These are phyloP conservation scores for Rhodotorula diobovata DNA, from an alignment of 768 basidiomycete genomes.

Conservation along the genomic window DNA sequence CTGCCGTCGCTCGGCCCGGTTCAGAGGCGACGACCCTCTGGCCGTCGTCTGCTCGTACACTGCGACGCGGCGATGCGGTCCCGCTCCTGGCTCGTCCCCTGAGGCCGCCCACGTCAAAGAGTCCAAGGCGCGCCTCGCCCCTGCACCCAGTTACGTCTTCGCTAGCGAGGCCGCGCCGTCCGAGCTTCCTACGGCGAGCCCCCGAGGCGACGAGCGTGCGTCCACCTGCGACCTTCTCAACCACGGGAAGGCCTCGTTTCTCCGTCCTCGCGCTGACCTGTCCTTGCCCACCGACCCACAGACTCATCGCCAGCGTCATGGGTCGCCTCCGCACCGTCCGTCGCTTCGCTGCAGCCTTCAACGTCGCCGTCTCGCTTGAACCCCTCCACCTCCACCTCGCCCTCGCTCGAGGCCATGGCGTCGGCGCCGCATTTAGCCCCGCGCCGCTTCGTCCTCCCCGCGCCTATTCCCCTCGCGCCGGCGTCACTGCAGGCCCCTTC, in stretches of 20 bases:
- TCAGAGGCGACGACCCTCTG: slow-evolving; percentile 11
- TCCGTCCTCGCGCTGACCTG: not conserved
- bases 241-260: not conserved
- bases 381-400: not conserved
- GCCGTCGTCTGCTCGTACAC: slow-evolving; percentile 11
- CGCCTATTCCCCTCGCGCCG: not conserved
- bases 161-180: not conserved
- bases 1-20: slow-evolving; percentile 11
- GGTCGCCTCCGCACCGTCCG: not conserved
- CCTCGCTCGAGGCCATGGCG: not conserved
- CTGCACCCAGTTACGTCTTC: not conserved
- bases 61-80: not conserved
- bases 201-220: not conserved
- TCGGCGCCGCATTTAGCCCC: not conserved
- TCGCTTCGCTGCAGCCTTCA: not conserved
- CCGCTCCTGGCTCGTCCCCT: not conserved
- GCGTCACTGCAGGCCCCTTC: not conserved
- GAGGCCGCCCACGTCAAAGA: not conserved
- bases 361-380: not conserved
- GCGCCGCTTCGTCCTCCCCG: not conserved
- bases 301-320: no score
- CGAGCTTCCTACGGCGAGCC: not conserved
- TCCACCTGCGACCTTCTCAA: not conserved
- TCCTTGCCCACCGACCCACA: not conserved
- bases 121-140: not conserved